Evolutionary conservation across 2,329 filamentous ascomycete genomes (phyloP).

Genomic region (Epichloe amarillans): DNA sequence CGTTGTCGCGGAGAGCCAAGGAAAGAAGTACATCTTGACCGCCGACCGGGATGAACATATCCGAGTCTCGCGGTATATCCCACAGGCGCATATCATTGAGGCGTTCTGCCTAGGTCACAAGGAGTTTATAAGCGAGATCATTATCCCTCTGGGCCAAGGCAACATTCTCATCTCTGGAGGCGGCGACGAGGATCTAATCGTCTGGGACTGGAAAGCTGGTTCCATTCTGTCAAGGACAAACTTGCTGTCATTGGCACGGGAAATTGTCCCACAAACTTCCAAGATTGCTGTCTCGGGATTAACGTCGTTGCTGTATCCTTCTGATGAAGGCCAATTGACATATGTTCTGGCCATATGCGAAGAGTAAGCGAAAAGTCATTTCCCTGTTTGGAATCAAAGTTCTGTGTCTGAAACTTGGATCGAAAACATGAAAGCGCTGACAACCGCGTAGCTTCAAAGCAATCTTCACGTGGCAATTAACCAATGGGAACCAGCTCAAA

Average conservation of each 20-base stretch:
- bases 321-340: conserved; percentile 14
- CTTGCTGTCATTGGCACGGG: conserved; percentile 31
- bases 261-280: conserved; percentile 20
- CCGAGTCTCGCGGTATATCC: conserved; percentile 66
- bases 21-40: conserved; percentile 38
- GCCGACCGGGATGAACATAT: conserved; percentile 60
- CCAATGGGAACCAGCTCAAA: conserved; percentile 32
- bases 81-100: conserved; percentile 81
- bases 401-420: conserved; percentile 7
- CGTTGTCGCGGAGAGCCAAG: conserved; percentile 32
- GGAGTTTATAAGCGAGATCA: conserved; percentile 70
- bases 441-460: conserved; percentile 36
- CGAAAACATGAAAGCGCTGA: background rate
- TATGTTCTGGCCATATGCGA: conserved; percentile 41
- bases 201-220: conserved; percentile 68
- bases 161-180: conserved; percentile 73
- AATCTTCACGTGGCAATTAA: conserved; percentile 51
- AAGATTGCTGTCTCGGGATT: conserved; percentile 37
- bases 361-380: conserved; percentile 30
- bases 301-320: conserved; percentile 20
- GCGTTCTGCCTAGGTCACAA: conserved; percentile 78
- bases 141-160: conserved; percentile 41
- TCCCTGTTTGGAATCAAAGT: background rate
- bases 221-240: conserved; percentile 40
- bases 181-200: conserved; percentile 63